Base-by-base conservation (phyloP, 768 basidiomycete genomes). In the Paxillus rubicundulus region DNA sequence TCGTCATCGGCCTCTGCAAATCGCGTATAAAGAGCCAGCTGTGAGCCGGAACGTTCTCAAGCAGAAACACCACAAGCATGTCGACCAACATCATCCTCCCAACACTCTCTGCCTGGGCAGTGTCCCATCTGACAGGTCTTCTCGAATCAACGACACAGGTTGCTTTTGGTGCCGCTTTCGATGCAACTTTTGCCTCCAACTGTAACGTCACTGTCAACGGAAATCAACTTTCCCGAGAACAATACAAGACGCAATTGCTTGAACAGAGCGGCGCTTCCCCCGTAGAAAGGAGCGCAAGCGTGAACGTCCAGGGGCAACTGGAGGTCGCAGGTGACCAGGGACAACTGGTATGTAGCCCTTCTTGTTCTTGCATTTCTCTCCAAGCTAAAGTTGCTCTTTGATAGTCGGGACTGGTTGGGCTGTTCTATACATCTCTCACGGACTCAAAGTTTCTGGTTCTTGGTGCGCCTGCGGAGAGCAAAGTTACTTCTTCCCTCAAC, bases 141-240 rank as follows among this genome's bases (percentile, higher is more conserved):
- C 66, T 76, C 54, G 54, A 69, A 50, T 73, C 77, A 5, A 74
- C 72, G 32, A 74, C 66, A 4, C 38, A 61, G 20, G 51, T 53
- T 0, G 68, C 62, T 16, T 76, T 79, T 52, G 52, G 71, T 43
- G 30, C 53, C 17, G 70, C 73, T 0, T 77, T 80, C 62, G 71
- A 79, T 33, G 61, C 52, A 2, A 75, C 77, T 53, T 61, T 81
- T 52, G 69, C 74, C 7, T 28, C 62, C 34, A 20, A 74, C 14
- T 71, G 67, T 27, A 61, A 54, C 1, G 63, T 79, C 50, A 70
- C 65, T 3, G 61, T 80, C 49, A 81, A 81, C 54, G 78, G 75
- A 16, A 62, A 66, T 21, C 28, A 62, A 13, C 24, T 74, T 33
- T 66, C 73, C 21, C 74, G 74, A 20, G 69, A 70, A 0, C 67